Conservation (phyloP, 1,284 basidiomycete species). For the Fomitiporia mediterranea region DNA sequence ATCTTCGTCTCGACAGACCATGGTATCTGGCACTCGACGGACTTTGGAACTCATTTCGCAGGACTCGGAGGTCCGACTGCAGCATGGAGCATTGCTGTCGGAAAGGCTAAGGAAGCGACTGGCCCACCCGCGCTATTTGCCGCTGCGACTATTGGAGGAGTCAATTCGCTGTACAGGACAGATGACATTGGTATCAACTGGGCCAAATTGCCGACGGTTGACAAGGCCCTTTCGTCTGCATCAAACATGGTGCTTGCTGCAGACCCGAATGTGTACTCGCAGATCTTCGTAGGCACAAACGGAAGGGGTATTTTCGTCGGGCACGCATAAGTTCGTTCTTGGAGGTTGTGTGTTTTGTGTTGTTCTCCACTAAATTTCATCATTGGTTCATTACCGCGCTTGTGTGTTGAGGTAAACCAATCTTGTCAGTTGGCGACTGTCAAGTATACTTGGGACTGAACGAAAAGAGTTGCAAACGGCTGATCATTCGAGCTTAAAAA, state of each 20-base stretch:
- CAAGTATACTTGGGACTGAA: no score
- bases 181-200: conserved; percentile 25
- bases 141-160: conserved; percentile 21
- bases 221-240: conserved; percentile 14
- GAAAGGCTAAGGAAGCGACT: conserved; percentile 24
- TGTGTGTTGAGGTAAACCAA: no score
- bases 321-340: conserved; percentile 6
- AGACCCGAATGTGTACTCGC: conserved; percentile 18
- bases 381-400: no score
- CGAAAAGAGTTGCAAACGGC: no score
- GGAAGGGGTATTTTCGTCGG: conserved; percentile 21
- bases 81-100: conserved; percentile 24
- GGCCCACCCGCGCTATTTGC: conserved; percentile 25
- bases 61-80: conserved; percentile 19
- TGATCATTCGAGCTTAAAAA: no score
- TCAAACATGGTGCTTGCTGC: conserved; percentile 21
- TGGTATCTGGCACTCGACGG: conserved; percentile 25
- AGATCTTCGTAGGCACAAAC: conserved; percentile 26
- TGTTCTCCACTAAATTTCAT: no score
- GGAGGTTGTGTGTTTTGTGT: no score
- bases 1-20: conserved; percentile 25
- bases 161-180: conserved; percentile 23
- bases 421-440: no score
- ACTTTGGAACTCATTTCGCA: conserved; percentile 24
- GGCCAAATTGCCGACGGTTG: conserved; percentile 24